phyloP scores from a whole-genome alignment of 257 asterid genomes.

The Thymus mandschuricus region DNA sequence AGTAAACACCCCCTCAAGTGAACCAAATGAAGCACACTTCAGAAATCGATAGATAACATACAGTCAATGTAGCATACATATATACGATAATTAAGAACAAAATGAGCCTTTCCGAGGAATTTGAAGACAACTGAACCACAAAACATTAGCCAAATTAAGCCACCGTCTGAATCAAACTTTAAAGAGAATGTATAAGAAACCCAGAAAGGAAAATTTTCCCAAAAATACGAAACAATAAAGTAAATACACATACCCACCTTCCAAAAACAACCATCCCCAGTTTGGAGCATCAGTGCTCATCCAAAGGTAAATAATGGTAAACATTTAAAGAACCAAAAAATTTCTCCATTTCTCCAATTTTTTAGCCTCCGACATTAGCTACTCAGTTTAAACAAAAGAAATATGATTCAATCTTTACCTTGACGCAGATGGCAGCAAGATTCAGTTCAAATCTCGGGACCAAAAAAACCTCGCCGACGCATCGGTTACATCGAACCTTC shows the following conservation, averaged over 20 bases:
- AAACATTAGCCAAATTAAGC: slow-evolving; percentile 20
- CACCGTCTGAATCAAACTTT: background rate
- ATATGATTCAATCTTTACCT: slow-evolving; percentile 37
- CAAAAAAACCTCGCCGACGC: slow-evolving; percentile 46
- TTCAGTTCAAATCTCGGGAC: slow-evolving; percentile 51
- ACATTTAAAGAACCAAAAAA: background rate
- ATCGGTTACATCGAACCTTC: slow-evolving; percentile 71
- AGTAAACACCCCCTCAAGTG: slow-evolving; percentile 11
- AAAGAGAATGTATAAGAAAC: background rate
- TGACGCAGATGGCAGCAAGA: slow-evolving; percentile 38
- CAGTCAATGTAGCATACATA: slow-evolving; percentile 4
- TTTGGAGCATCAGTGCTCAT: slow-evolving; percentile 22
- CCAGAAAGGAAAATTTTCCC: slow-evolving; percentile 26
- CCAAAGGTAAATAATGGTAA: background rate
- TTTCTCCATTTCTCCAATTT: background rate
- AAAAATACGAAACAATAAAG: slow-evolving; percentile 20
- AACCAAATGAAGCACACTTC: slow-evolving; percentile 7
- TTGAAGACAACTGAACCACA: slow-evolving; percentile 1
- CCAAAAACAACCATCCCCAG: slow-evolving; percentile 25
- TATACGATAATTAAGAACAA: background rate
- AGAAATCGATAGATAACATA: background rate
- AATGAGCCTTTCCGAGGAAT: background rate
- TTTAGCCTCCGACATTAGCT: background rate
- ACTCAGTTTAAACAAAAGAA: slow-evolving; percentile 3
- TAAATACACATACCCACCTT: slow-evolving; percentile 5